These are phyloP conservation scores for Penicillium brevicompactum DNA, from an alignment of 2,329 filamentous ascomycete species.

Conservation along the genomic window DNA sequence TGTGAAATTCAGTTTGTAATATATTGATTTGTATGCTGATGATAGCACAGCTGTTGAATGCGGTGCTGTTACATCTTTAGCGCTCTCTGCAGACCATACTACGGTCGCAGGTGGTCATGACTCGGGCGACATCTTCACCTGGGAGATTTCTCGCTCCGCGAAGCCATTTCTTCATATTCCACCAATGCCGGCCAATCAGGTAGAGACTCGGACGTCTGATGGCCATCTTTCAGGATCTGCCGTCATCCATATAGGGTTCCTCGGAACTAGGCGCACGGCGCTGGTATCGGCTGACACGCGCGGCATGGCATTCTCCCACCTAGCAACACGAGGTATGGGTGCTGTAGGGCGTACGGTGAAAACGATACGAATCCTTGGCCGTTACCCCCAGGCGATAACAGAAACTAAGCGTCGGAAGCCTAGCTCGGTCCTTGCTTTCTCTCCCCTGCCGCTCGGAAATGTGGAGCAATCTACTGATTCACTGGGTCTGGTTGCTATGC, in stretches of 20 bases:
- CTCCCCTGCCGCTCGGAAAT: constrained; percentile 89
- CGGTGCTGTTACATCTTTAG: constrained; percentile 81
- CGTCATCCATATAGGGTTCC: constrained; percentile 88
- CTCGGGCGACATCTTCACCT: constrained; percentile 91
- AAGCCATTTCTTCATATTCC: constrained; percentile 87
- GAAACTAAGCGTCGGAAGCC: constrained; percentile 75
- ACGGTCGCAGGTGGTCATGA: constrained; percentile 89
- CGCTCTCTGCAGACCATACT: constrained; percentile 90
- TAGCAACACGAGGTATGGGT: constrained; percentile 88
- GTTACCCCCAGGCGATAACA: constrained; percentile 74
- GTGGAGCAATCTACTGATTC: constrained; percentile 83
- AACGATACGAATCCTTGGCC: constrained; percentile 84
- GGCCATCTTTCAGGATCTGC: constrained; percentile 78
- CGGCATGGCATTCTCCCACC: constrained; percentile 97
- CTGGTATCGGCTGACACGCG: constrained; percentile 91
- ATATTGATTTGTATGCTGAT: constrained; percentile 5
- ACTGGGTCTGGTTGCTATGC: constrained; percentile 88
- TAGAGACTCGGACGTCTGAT: constrained; percentile 69
- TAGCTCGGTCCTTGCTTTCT: constrained; percentile 91
- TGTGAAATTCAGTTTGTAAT: constrained; percentile 21
- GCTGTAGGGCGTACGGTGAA: constrained; percentile 82
- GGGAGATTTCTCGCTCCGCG: constrained; percentile 83
- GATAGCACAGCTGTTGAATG: constrained; percentile 74
- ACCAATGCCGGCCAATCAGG: constrained; percentile 67
- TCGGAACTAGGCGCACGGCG: constrained; percentile 90